A percentile compares a stretch with the other conserved stretches of the same genome.
Conservation (phyloP, 2,329 filamentous ascomycete genomes). For the Penicillium glabrum region DNA sequence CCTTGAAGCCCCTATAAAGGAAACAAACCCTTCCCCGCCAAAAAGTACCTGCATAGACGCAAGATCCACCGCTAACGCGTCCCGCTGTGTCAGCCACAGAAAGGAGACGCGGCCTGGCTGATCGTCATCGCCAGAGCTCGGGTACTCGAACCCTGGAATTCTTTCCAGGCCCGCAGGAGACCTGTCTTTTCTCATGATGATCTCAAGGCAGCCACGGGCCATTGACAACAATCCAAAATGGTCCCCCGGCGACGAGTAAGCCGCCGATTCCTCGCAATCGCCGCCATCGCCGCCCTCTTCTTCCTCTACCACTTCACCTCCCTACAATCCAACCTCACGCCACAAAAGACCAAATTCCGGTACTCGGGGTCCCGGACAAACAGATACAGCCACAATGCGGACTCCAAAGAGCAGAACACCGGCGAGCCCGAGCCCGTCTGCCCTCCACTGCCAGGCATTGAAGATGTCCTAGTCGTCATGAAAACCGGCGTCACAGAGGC, state of each 20-base stretch:
- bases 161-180: conserved; percentile 7
- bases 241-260: conserved; percentile 42
- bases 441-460: conserved; percentile 41
- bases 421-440: conserved; percentile 25
- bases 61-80: conserved; percentile 11
- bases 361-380: too few species aligned
- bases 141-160: not conserved
- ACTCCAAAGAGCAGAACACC: not conserved
- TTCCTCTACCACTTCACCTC: conserved; percentile 59
- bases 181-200: conserved; percentile 4
- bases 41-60: not conserved
- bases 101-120: conserved; percentile 7
- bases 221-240: conserved; percentile 28
- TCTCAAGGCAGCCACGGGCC: not conserved
- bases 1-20: not conserved
- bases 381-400: not conserved
- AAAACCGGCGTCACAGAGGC: conserved; percentile 61
- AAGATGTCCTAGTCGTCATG: conserved; percentile 57
- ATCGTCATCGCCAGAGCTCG: conserved; percentile 4
- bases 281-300: conserved; percentile 58
- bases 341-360: too few species aligned
- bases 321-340: conserved; percentile 56
- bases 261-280: conserved; percentile 44
- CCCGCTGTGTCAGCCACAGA: conserved; percentile 20
- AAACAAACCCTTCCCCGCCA: not conserved